phyloP scores from a whole-genome alignment of 2,329 filamentous ascomycete species.

The Fragosphaeria purpurea region DNA sequence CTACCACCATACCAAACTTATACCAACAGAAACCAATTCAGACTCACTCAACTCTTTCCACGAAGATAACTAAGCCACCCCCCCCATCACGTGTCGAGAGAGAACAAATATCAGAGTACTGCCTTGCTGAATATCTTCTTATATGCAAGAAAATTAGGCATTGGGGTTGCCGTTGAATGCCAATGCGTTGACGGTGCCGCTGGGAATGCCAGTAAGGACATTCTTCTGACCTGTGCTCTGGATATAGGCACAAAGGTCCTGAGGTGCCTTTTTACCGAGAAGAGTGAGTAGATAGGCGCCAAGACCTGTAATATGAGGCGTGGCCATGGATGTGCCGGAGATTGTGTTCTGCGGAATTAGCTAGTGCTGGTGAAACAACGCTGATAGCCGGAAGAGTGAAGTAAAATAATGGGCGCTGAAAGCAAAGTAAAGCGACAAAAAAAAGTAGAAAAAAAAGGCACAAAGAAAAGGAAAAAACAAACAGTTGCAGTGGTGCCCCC shows the following conservation, averaged over 20 bases:
- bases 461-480: not conserved
- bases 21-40: no score
- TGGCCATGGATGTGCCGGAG: conserved; percentile 36
- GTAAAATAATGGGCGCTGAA: no score
- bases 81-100: no score
- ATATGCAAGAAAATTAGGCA: not conserved
- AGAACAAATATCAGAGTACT: no score
- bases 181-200: conserved; percentile 39
- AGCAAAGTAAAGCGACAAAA: not conserved
- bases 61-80: no score
- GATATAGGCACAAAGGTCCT: conserved; percentile 38
- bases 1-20: no score
- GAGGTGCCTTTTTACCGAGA: conserved; percentile 29
- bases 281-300: conserved; percentile 34
- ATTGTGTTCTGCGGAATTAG: conserved; percentile 23
- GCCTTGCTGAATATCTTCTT: no score
- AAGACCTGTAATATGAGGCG: conserved; percentile 25
- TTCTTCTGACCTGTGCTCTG: conserved; percentile 29
- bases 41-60: no score
- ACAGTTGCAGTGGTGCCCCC: conserved; percentile 26
- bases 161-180: conserved; percentile 44
- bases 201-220: conserved; percentile 29
- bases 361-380: no score
- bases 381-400: no score
- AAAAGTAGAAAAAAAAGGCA: not conserved